These are phyloP conservation scores for Epithele typhae DNA, from an alignment of 768 basidiomycete genomes.

Conservation along the genomic window DNA sequence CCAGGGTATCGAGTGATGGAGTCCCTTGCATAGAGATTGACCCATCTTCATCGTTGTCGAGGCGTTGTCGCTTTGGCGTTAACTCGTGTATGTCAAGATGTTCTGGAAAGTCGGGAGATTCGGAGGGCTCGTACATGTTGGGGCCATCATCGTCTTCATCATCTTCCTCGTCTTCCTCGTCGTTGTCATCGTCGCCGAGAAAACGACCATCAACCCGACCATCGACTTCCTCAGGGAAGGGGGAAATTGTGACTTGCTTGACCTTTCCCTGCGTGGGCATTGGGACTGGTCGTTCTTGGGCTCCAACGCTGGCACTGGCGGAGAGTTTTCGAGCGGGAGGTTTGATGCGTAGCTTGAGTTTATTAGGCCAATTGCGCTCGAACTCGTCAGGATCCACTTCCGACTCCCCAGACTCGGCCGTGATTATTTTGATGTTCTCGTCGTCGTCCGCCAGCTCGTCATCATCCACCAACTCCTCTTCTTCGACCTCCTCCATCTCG, in stretches of 20 bases:
- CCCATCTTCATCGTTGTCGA: constrained; percentile 2
- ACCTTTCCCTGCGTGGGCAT: constrained; percentile 8
- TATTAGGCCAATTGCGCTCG: constrained; percentile 30
- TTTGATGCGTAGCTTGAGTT: constrained; percentile 35
- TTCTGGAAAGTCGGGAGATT: no score
- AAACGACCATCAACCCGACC: no score
- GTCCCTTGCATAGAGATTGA: neutral
- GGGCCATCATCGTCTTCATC: no score
- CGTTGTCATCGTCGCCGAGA: no score
- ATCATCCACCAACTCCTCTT: constrained; percentile 4
- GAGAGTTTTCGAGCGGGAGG: constrained; percentile 25
- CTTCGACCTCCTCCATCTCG: constrained; percentile 7
- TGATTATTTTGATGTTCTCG: no score
- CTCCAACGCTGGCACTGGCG: neutral
- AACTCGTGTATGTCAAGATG: no score
- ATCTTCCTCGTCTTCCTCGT: no score
- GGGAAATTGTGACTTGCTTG: constrained; percentile 18
- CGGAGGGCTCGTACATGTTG: no score
- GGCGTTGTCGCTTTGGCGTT: no score
- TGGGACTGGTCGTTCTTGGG: neutral
- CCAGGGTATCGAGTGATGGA: no score
- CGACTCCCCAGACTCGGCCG: constrained; percentile 25
- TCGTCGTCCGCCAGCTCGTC: constrained; percentile 11
- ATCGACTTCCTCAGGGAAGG: no score
- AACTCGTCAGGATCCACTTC: constrained; percentile 30